Evolutionary conservation across 495 filamentous ascomycete genomes (phyloP).

Genomic region (Darksidea phi): DNA sequence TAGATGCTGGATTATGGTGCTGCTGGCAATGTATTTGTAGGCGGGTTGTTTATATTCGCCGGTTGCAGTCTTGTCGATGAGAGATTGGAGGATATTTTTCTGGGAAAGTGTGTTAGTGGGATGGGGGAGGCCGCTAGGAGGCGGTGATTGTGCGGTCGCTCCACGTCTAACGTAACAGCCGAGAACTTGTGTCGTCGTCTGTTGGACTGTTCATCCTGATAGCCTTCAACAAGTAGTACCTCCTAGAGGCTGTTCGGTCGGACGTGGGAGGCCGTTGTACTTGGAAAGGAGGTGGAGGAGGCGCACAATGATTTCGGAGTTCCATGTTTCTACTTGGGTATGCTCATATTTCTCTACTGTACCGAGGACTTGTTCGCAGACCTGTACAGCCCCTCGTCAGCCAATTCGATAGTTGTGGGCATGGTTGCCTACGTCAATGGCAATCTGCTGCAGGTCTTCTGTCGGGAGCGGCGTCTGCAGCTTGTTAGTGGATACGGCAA

Average conservation of each 20-base stretch:
- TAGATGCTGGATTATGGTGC: conserved; percentile 94
- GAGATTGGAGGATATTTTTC: conserved; percentile 80
- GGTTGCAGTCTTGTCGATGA: conserved; percentile 73
- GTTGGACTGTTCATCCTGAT: too few relatives aligned
- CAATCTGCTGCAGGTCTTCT: conserved; percentile 77
- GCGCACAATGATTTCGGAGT: conserved; percentile 84
- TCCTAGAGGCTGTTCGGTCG: too few relatives aligned
- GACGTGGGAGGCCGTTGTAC: too few relatives aligned
- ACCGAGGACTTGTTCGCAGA: conserved; percentile 75
- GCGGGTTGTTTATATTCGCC: conserved; percentile 48
- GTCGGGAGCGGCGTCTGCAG: conserved; percentile 66
- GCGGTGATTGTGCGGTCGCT: neutral
- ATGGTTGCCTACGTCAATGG: conserved; percentile 65
- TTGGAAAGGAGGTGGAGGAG: conserved; percentile 4
- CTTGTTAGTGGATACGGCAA: neutral
- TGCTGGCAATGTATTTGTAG: conserved; percentile 93
- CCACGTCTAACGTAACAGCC: too few relatives aligned
- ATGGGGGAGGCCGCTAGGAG: neutral
- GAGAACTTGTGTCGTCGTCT: too few relatives aligned
- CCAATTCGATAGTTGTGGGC: neutral
- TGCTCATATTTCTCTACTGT: conserved; percentile 77
- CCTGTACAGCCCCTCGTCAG: conserved; percentile 50
- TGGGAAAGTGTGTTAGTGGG: conserved; percentile 40
- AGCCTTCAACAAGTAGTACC: too few relatives aligned
- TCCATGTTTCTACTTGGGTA: conserved; percentile 76